Evolutionary conservation across 225 moss, liverwort and hornwort genomes (phyloP).

Genomic region (Polytrichum commune): DNA sequence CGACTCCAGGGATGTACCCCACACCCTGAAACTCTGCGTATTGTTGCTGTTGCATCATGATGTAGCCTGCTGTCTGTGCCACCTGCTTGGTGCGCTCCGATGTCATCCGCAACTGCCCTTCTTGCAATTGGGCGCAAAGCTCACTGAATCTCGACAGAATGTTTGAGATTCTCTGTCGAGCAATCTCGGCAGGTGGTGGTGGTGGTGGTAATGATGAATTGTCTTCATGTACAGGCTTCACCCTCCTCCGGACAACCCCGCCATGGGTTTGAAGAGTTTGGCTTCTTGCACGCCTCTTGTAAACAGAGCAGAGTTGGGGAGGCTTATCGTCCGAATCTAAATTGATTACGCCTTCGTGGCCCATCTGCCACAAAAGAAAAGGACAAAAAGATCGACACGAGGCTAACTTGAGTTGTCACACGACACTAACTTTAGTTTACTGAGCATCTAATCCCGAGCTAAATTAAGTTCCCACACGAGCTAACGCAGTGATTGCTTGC

Average conservation of each 20-base stretch:
- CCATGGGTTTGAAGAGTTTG: constrained; percentile 1
- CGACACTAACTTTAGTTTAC: too few species aligned
- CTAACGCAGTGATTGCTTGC: too few species aligned
- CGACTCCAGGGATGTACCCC: constrained; percentile 30
- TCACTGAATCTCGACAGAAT: constrained; percentile 31
- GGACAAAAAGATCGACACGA: too few species aligned
- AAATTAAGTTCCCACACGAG: too few species aligned
- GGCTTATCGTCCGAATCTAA: too few species aligned
- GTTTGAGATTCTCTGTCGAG: constrained; percentile 24
- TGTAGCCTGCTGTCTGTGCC: constrained; percentile 22
- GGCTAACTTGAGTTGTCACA: too few species aligned
- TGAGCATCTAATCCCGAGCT: too few species aligned
- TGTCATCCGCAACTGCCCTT: constrained; percentile 15
- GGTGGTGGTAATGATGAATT: too few species aligned
- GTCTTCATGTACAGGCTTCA: too few species aligned
- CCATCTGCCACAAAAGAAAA: not conserved
- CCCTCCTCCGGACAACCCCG: not conserved
- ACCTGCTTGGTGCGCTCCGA: constrained; percentile 23
- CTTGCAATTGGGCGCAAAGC: constrained; percentile 26
- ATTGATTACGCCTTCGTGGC: not conserved
- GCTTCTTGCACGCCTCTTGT: not conserved
- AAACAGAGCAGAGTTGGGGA: not conserved
- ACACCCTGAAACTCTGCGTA: constrained; percentile 35
- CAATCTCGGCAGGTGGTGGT: not conserved
- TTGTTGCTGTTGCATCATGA: constrained; percentile 28